Evolutionary conservation across 2,329 filamentous ascomycete species (phyloP).

Genomic region (Tolypocladium nubicola): DNA sequence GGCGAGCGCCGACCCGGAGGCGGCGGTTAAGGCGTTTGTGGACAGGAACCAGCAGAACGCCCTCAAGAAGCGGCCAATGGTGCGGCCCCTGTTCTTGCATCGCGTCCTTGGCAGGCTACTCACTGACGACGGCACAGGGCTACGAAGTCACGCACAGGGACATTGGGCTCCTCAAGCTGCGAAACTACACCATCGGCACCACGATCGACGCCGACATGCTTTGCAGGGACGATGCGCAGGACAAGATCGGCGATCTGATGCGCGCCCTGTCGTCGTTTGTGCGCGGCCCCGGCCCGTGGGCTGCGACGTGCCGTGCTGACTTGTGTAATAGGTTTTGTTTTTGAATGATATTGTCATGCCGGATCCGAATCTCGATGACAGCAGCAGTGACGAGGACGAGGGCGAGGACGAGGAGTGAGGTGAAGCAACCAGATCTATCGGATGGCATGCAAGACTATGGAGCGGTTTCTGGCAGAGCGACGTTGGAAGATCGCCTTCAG

Average conservation of each 20-base stretch:
- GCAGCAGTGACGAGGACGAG: slow-evolving; percentile 24
- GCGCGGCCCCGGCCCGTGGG: slow-evolving; percentile 14
- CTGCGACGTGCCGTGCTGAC: background rate
- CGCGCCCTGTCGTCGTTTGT: slow-evolving; percentile 68
- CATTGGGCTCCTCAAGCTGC: slow-evolving; percentile 69
- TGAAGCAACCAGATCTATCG: background rate
- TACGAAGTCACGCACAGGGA: slow-evolving; percentile 66
- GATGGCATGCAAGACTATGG: background rate
- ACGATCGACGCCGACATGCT: slow-evolving; percentile 58
- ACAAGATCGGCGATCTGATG: slow-evolving; percentile 54
- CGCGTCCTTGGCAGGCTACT: background rate
- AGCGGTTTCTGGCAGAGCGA: too few species aligned
- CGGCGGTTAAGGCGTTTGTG: slow-evolving; percentile 59
- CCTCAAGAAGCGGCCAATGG: slow-evolving; percentile 79
- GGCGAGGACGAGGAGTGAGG: slow-evolving; percentile 3
- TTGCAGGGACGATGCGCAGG: slow-evolving; percentile 48
- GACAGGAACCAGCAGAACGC: slow-evolving; percentile 61
- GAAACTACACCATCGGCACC: slow-evolving; percentile 64
- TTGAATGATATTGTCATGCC: slow-evolving; percentile 67
- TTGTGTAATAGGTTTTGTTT: slow-evolving; percentile 49
- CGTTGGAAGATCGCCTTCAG: background rate
- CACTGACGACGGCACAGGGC: slow-evolving; percentile 38
- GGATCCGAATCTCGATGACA: slow-evolving; percentile 39
- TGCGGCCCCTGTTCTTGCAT: slow-evolving; percentile 24
- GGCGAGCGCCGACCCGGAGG: slow-evolving; percentile 27